These are phyloP conservation scores for Saturnispora sekii DNA, from an alignment of 805 yeast species.

Conservation along the genomic window DNA sequence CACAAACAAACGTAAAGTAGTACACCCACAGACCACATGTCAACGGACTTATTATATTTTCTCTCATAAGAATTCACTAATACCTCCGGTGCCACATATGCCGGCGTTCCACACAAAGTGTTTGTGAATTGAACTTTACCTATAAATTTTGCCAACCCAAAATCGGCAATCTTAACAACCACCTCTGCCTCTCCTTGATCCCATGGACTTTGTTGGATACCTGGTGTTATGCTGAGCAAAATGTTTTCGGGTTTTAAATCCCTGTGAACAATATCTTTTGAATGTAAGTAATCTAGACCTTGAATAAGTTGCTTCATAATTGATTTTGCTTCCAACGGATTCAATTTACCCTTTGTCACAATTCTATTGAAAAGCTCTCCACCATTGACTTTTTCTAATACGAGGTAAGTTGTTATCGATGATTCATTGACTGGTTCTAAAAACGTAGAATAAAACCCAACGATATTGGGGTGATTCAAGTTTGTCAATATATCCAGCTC, in stretches of 20 bases:
- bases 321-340: conserved; percentile 53
- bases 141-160: conserved; percentile 62
- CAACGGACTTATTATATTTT: conserved; percentile 61
- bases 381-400: conserved; percentile 61
- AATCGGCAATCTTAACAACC: conserved; percentile 69
- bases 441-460: conserved; percentile 47
- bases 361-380: conserved; percentile 72
- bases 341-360: conserved; percentile 49
- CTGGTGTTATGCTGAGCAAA: conserved; percentile 42
- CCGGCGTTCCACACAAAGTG: conserved; percentile 80
- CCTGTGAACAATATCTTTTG: conserved; percentile 87
- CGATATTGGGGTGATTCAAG: conserved; percentile 63
- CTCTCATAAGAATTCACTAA: conserved; percentile 39
- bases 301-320: conserved; percentile 39
- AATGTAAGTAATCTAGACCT: conserved; percentile 82
- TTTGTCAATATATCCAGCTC: conserved; percentile 59
- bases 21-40: conserved; percentile 78
- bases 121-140: conserved; percentile 68
- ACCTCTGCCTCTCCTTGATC: conserved; percentile 51
- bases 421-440: conserved; percentile 41
- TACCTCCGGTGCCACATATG: conserved; percentile 81
- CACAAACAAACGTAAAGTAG: conserved; percentile 68
- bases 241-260: conserved; percentile 93
- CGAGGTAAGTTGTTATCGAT: conserved; percentile 47
- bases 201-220: conserved; percentile 33